Conservation (phyloP, 805 yeast species). For the Zygoascus tannicola region DNA sequence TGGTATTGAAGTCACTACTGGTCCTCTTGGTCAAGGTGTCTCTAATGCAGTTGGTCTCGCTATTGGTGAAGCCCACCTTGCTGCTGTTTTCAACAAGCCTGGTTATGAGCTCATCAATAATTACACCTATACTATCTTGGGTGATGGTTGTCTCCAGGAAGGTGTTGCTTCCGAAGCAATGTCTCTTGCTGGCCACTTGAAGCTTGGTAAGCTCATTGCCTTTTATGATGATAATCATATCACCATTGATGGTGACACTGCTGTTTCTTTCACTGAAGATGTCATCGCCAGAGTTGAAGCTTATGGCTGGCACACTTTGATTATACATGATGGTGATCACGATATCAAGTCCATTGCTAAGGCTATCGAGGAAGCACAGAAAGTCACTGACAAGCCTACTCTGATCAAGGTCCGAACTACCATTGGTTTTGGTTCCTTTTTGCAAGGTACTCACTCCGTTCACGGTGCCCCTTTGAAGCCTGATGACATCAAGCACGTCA, state of each 20-base stretch:
- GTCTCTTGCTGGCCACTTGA: conserved; percentile 92
- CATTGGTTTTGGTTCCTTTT: conserved; percentile 87
- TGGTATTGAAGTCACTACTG: conserved; percentile 96
- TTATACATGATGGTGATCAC: conserved; percentile 71
- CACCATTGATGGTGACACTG: conserved; percentile 91
- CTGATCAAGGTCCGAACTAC: conserved; percentile 81
- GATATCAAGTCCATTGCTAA: conserved; percentile 61
- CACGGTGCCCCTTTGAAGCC: conserved; percentile 96
- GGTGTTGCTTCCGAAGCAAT: conserved; percentile 93
- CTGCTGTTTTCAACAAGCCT: conserved; percentile 91
- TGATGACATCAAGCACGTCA: conserved; percentile 84
- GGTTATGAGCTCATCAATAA: conserved; percentile 61
- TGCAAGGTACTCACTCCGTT: conserved; percentile 80
- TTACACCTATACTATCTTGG: conserved; percentile 71
- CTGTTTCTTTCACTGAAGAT: conserved; percentile 87
- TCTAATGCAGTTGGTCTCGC: conserved; percentile 95
- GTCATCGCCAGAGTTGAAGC: conserved; percentile 76
- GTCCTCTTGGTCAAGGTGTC: conserved; percentile 98
- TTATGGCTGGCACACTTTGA: conserved; percentile 86
- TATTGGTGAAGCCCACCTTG: conserved; percentile 83
- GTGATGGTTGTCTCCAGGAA: conserved; percentile 98
- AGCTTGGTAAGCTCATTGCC: conserved; percentile 86
- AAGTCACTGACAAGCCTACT: conserved; percentile 74
- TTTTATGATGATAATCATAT: conserved; percentile 95
- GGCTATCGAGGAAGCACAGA: conserved; percentile 78